Percentiles rank a stretch among this genome's conserved stretches.
These are phyloP conservation scores for Phalaenopsis aphrodite DNA, from an alignment of 106 monocot species.

Conservation along the genomic window DNA sequence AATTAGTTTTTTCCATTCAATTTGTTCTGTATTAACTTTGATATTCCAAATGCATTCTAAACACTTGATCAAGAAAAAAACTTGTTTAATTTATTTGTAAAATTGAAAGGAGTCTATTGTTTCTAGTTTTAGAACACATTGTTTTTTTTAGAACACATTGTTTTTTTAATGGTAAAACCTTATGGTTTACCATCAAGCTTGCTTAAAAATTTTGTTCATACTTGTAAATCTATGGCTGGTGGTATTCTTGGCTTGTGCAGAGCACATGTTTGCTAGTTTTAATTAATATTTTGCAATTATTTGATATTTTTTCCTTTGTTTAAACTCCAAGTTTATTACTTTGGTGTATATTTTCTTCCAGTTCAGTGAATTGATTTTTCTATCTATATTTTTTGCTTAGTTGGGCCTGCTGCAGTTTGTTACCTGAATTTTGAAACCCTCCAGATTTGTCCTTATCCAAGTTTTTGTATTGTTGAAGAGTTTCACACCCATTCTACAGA, in stretches of 20 bases:
- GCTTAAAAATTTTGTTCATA: neutral
- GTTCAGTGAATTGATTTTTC: too few relatives aligned
- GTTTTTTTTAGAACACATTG: neutral
- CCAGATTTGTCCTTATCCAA: too few relatives aligned
- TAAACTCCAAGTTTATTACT: too few relatives aligned
- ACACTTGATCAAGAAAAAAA: neutral
- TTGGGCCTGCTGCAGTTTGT: too few relatives aligned
- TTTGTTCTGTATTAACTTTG: neutral
- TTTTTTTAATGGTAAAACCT: neutral
- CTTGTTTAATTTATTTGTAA: neutral
- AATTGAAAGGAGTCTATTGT: neutral
- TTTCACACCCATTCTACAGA: too few relatives aligned
- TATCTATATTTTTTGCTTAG: too few relatives aligned
- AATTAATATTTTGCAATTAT: too few relatives aligned
- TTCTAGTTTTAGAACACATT: neutral
- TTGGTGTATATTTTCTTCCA: too few relatives aligned
- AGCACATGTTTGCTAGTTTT: too few relatives aligned
- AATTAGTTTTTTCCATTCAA: neutral
- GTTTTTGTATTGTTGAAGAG: too few relatives aligned
- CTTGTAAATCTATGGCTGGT: neutral
- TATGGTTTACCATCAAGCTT: neutral
- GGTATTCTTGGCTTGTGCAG: neutral
- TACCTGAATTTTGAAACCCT: too few relatives aligned
- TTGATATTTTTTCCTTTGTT: too few relatives aligned
- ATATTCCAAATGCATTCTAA: neutral